These are phyloP conservation scores for Yamadazyma triangularis DNA, from an alignment of 1,139 yeast genomes.

Conservation along the genomic window DNA sequence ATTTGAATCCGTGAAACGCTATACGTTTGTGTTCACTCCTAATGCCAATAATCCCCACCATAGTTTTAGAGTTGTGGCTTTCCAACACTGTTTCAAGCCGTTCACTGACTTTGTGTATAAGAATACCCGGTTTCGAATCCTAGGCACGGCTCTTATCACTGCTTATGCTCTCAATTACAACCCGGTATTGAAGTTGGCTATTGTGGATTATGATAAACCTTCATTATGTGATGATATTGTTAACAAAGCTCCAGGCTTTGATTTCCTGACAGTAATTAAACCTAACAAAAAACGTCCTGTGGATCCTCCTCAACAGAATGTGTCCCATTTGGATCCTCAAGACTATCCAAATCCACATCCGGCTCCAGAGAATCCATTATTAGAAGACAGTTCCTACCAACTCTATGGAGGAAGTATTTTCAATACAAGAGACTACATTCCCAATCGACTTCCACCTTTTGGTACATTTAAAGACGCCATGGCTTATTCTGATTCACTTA, in stretches of 20 bases:
- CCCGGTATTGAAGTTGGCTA: conserved; percentile 31
- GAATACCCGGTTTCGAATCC: conserved; percentile 33
- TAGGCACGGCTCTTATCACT: conserved; percentile 33
- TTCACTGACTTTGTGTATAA: conserved; percentile 38
- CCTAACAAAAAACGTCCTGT: conserved; percentile 5
- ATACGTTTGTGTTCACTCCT: conserved; percentile 25
- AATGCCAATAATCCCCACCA: conserved; percentile 5
- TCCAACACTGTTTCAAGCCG: conserved; percentile 35
- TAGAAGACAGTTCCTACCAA: conserved; percentile 9
- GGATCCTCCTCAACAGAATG: conserved; percentile 1
- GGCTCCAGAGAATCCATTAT: conserved; percentile 18
- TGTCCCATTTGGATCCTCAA: conserved; percentile 6
- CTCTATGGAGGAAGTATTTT: conserved; percentile 6
- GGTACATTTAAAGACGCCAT: conserved; percentile 31
- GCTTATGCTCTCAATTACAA: conserved; percentile 27
- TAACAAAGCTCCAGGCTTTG: conserved; percentile 27
- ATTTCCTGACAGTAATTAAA: conserved; percentile 22
- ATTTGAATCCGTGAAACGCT: conserved; percentile 25
- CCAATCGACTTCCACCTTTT: conserved; percentile 38
- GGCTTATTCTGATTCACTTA: conserved; percentile 13
- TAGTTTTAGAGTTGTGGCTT: conserved; percentile 24
- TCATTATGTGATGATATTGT: conserved; percentile 34
- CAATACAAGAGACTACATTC: conserved; percentile 18
- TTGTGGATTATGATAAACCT: conserved; percentile 32
- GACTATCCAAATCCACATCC: conserved; percentile 31